These are phyloP conservation scores for Phytophthora melonis DNA, from an alignment of 352 stramenopile species.

Conservation along the genomic window DNA sequence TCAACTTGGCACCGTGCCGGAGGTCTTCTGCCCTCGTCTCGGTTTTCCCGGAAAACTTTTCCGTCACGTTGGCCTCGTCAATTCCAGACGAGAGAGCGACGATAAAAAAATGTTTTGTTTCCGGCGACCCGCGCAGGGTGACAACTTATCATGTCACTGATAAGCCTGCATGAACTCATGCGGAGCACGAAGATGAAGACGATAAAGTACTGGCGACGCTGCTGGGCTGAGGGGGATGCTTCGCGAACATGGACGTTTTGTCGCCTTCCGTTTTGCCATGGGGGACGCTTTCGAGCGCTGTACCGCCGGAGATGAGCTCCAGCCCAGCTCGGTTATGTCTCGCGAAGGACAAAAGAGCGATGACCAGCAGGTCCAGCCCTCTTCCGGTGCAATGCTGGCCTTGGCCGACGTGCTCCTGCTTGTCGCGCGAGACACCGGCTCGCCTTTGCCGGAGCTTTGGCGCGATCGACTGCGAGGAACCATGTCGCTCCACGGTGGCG, in stretches of 20 bases:
- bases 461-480: neutral
- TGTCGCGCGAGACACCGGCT: neutral
- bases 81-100: slow-evolving; percentile 8
- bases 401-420: neutral
- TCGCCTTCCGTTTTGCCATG: slow-evolving; percentile 3
- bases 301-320: slow-evolving; percentile 23
- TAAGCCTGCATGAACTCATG: slow-evolving; percentile 6
- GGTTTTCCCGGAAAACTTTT: too few species aligned
- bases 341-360: slow-evolving; percentile 5
- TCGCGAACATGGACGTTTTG: neutral
- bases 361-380: neutral
- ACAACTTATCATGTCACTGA: neutral
- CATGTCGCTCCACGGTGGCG: neutral
- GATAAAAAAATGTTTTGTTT: neutral
- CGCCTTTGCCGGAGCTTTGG: neutral
- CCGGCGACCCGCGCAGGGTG: neutral
- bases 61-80: neutral
- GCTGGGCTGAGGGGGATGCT: neutral
- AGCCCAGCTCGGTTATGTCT: slow-evolving; percentile 7
- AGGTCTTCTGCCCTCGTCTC: neutral
- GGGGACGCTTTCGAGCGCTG: slow-evolving; percentile 4
- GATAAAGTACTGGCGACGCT: slow-evolving; percentile 3
- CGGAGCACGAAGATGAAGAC: neutral
- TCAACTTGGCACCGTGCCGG: neutral
- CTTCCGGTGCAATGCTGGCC: neutral